Base-by-base conservation (phyloP, 2,329 filamentous ascomycete species). In the Stylonectria norvegica region DNA sequence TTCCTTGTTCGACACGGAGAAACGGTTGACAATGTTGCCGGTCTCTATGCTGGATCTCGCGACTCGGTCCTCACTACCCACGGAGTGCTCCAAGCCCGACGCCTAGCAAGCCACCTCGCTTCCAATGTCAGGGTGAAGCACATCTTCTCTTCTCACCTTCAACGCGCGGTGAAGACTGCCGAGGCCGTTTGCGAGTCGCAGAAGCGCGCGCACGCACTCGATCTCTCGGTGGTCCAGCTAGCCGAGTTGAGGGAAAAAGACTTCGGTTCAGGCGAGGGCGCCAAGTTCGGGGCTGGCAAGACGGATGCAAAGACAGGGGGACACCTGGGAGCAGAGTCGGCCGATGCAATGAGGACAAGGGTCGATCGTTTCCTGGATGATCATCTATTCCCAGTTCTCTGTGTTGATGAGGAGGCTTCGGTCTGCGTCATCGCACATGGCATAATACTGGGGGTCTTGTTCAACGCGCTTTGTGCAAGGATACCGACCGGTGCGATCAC, bases 1-100 rank as follows among this genome's bases (percentile, higher is more conserved):
- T 81, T 89, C 56, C 75, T 95, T 55, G 80, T 95, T 56, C 83
- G 89, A 41, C 89, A 95, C 72, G 89, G 84, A 58, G 89, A 95
- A 69, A 91, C 88, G 12, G 86, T 94, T 50, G 86, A 95, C 67
- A 95, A 95, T 63, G 84, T 93, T 43, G 85, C 84, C 28, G 78
- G 82, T 39, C 66, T 87, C 44, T 90, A 86, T 37, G 89, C 89
- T 53, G 89, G 89, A 44, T 78, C 81, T 36, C 85, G 81, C 61
- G 87, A 95, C 66, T 91, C 89, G 2, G 70, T 79, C 28, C 71
- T 95, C 53, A 95, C 89, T 17, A 83, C 81, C 48, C 87, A 95
- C 66, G 89, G 89, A 40, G 76, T 85, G 36, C 73, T 90, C 34
- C 89, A 95, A 64, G 81, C 86, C n/a, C 78, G 75, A 31, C 78